These are phyloP conservation scores for Syzygium grande DNA, from an alignment of 345 rosid genomes.

Conservation along the genomic window DNA sequence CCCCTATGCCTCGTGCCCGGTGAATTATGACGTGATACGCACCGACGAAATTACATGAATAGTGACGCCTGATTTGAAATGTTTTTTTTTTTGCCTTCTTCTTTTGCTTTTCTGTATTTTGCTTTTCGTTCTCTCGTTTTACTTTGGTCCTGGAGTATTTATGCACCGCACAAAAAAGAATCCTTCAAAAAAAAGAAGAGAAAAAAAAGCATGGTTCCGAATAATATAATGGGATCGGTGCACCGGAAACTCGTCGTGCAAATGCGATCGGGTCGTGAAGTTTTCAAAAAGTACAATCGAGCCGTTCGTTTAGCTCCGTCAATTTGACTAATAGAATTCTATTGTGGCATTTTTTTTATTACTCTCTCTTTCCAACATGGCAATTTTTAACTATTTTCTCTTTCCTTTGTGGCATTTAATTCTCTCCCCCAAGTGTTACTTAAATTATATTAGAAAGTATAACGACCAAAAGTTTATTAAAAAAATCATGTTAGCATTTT, in stretches of 20 bases:
- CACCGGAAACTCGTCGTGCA: not conserved
- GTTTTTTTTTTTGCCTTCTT: not conserved
- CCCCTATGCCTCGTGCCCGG: not conserved
- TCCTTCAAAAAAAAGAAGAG: not conserved
- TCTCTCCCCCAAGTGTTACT: not conserved
- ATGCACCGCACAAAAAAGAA: not conserved
- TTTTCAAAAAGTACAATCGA: too few species aligned
- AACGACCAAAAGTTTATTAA: not conserved
- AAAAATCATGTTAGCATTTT: not conserved
- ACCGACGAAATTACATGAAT: not conserved
- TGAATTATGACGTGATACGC: not conserved
- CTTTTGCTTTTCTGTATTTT: too few species aligned
- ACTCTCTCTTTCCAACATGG: not conserved
- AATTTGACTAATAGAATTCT: not conserved
- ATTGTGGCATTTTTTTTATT: accelerated
- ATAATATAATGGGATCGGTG: too few species aligned
- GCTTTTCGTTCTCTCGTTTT: not conserved
- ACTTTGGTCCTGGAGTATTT: not conserved
- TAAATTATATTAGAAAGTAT: too few species aligned
- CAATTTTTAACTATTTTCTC: not conserved
- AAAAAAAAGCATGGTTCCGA: accelerated
- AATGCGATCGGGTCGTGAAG: too few species aligned
- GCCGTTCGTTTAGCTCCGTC: accelerated
- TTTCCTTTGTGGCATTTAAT: not conserved
- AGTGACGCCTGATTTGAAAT: not conserved